phyloP scores from a whole-genome alignment of 768 basidiomycete genomes.

The Collybia mongolica region DNA sequence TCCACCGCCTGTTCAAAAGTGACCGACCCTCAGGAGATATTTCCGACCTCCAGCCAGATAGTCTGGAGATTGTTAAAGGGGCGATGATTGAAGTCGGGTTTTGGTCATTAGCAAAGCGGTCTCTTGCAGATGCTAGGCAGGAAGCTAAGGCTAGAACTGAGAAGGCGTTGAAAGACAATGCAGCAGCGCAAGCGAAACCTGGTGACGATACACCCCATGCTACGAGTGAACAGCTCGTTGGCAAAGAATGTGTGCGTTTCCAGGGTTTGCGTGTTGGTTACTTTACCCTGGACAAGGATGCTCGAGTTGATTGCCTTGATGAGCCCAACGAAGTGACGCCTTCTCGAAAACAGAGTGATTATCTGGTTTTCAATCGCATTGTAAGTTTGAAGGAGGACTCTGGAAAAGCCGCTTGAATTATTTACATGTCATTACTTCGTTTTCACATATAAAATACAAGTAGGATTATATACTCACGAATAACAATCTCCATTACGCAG shows the following conservation, averaged over 20 bases:
- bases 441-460: too few relatives aligned
- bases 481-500: too few relatives aligned
- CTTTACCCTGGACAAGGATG: conserved; percentile 90
- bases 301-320: conserved; percentile 63
- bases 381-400: conserved; percentile 95
- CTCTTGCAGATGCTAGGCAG: conserved; percentile 59
- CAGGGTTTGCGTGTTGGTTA: conserved; percentile 96
- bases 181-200: conserved; percentile 23
- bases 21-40: conserved; percentile 88
- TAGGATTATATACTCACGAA: too few relatives aligned
- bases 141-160: conserved; percentile 65
- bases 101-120: conserved; percentile 74
- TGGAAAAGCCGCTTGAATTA: conserved; percentile 53
- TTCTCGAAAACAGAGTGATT: conserved; percentile 65
- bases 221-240: conserved; percentile 78
- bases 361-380: conserved; percentile 84
- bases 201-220: conserved; percentile 65
- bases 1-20: conserved; percentile 92
- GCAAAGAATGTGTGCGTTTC: conserved; percentile 92
- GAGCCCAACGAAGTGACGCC: conserved; percentile 42
- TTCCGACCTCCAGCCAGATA: conserved; percentile 81
- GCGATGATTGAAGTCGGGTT: conserved; percentile 91
- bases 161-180: conserved; percentile 52
- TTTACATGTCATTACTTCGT: too few relatives aligned
- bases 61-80: conserved; percentile 74